Evolutionary conservation across 805 yeast genomes (phyloP), one percentile per base, ranked within the genome.

Genomic region (Lachancea mirantina): DNA sequence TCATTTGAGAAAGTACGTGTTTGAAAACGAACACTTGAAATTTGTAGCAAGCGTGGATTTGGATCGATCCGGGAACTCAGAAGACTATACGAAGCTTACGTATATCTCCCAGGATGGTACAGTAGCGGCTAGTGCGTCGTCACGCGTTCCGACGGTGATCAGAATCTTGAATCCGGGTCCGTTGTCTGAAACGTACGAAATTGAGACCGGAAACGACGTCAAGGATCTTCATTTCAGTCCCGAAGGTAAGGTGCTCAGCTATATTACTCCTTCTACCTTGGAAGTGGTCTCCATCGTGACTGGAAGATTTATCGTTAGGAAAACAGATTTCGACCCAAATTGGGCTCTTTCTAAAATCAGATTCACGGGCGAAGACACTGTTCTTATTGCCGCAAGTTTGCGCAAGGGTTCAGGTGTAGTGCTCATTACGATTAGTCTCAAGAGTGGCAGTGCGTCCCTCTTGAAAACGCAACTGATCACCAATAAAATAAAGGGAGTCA

Each of bases 161-260:
- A 78, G 74, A 50, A 61, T 81, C 14, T 70, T 84, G 39, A 73
- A 78, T 41, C 68, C 72, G 5, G 69, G 65, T 5, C 61, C 71
- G 17, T 59, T 84, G 36, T 73, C 70, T 28, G 70, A 72, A 37
- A 67, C 64, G 26, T 68, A 65, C 45, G 76, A 69, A 47, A 69
- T 72, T 36, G 72, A 65, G 36, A 69, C 85, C 1, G 64, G 64
- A 11, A 59, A 68, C 19, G 76, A 72, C 30, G 72, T 72, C 4
- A 75, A 69, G 42, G 95, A 85, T 51, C 62, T 83, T 40, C 68
- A 74, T 30, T 69, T 84, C 43, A 73, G 78, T 27, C 78, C 80
- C 2, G 74, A 74, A 43, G 88, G 84, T 2, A 71, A 74, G 46
- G 61, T 74, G 24, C 60, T 84, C 42, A 70, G 78, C 26, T 81